These are phyloP conservation scores for Tylopilus vinaceipallidus DNA, from an alignment of 768 basidiomycete genomes.

Conservation along the genomic window DNA sequence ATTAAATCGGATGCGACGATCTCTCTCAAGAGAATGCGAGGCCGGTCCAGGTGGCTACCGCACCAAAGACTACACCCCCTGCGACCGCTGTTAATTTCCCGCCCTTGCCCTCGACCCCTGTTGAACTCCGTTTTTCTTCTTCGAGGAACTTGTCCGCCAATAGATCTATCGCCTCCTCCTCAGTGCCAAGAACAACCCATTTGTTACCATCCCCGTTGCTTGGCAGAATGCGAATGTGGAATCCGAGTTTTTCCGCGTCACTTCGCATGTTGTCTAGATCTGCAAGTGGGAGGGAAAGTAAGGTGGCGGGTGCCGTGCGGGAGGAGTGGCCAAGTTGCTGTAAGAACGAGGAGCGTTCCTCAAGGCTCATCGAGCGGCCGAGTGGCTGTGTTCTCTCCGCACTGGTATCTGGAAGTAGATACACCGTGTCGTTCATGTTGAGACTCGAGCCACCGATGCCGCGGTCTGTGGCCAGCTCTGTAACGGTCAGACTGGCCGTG, in stretches of 20 bases:
- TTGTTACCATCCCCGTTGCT: slow-evolving; percentile 31
- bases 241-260: slow-evolving; percentile 43
- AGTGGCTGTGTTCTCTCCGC: slow-evolving; percentile 32
- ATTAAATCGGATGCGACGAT: neutral
- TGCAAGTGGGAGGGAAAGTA: slow-evolving; percentile 46
- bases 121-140: slow-evolving; percentile 27
- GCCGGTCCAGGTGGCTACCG: slow-evolving; percentile 57
- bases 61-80: slow-evolving; percentile 59
- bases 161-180: slow-evolving; percentile 43
- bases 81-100: slow-evolving; percentile 45
- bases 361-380: slow-evolving; percentile 47
- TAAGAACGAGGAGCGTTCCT: slow-evolving; percentile 52
- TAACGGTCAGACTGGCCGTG: slow-evolving; percentile 34
- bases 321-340: slow-evolving; percentile 40
- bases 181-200: slow-evolving; percentile 54
- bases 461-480: slow-evolving; percentile 35
- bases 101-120: slow-evolving; percentile 14
- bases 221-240: slow-evolving; percentile 41
- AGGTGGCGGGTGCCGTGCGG: slow-evolving; percentile 40
- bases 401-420: slow-evolving; percentile 17
- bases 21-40: slow-evolving; percentile 47
- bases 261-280: slow-evolving; percentile 42
- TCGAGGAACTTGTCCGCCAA: slow-evolving; percentile 28
- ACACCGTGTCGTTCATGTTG: slow-evolving; percentile 27
- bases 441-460: slow-evolving; percentile 23